phyloP scores from a whole-genome alignment of 768 basidiomycete species.

The Vararia minispora region DNA sequence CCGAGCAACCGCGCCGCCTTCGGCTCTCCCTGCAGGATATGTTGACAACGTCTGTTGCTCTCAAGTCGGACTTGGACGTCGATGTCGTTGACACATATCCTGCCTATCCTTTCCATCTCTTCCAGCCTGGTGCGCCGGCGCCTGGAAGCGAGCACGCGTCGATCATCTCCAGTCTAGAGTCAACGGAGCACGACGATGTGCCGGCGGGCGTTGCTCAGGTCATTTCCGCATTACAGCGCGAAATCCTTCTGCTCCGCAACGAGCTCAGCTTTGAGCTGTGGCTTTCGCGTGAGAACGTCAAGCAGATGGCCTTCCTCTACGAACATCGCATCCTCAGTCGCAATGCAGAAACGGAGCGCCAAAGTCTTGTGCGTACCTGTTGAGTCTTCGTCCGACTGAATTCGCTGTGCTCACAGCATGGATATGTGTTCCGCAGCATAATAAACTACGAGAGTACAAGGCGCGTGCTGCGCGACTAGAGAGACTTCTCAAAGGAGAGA shows the following conservation, averaged over 20 bases:
- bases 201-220: conserved; percentile 48
- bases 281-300: conserved; percentile 70
- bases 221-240: conserved; percentile 62
- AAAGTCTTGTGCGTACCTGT: conserved; percentile 50
- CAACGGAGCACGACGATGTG: conserved; percentile 16
- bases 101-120: conserved; percentile 41
- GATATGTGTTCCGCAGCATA: no score
- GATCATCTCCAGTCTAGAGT: conserved; percentile 11
- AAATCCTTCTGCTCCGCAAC: conserved; percentile 61
- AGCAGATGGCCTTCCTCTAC: conserved; percentile 73
- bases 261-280: conserved; percentile 83
- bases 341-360: conserved; percentile 72
- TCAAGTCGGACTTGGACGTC: conserved; percentile 61
- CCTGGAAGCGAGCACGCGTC: neutral
- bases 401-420: no score
- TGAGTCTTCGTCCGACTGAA: conserved; percentile 1
- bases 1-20: conserved; percentile 5
- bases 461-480: conserved; percentile 56
- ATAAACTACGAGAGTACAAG: conserved; percentile 71
- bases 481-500: conserved; percentile 60
- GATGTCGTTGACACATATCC: conserved; percentile 42
- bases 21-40: conserved; percentile 62
- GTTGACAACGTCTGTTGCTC: conserved; percentile 57
- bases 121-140: conserved; percentile 20
- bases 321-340: conserved; percentile 61